Base-by-base conservation (phyloP, 2,329 filamentous ascomycete genomes). In the Scedosporium apiospermum region DNA sequence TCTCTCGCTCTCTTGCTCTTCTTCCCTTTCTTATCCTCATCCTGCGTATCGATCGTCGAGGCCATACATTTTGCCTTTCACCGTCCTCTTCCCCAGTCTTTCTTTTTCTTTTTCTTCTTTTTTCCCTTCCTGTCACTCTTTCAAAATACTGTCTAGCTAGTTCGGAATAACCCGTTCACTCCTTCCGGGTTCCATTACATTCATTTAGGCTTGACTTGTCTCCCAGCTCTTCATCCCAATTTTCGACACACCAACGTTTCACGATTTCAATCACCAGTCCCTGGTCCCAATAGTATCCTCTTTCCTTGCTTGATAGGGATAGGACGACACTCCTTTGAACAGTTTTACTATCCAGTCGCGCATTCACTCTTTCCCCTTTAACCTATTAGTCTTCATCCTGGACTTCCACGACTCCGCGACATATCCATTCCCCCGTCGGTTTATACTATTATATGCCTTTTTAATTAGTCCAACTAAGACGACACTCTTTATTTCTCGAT, bases 31-130 rank as follows among this genome's bases (percentile, higher is more conserved):
- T 69, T 64, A 68, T 68, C 69, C 66, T 68, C 67, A 67, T 68
- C 67, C 66, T 55, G 53, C 57, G 49, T 61, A 23, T 60, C 55
- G 27, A 64, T 70, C 60, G 63, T 63, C 63, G 62, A 63, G 74
- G 72, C 70, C 66, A 66, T 67, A 67, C 65, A 67, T 63, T 69
- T 69, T 71, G 71, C 70, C 74, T 72, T 66, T 67, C 67, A 67
- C 65, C 67, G 64, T 68, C 69, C 71, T 71, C 70, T 69, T 70
- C 71, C 69, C 68, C 69, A 67, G 57, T 67, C 69, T 70, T 72
- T 64, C 21, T 46, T 60, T 58, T 64, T n/a, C 60, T 62, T 60
- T 26, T 62, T 61, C 18, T 66, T 64, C 61, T 63, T 66, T 61
- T 63, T 64, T 61, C 49, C 63, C 49, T 63, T 64, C 58, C 67